These are phyloP conservation scores for Edaphochlamys debaryana DNA, from an alignment of 139 green algal species.

Conservation along the genomic window DNA sequence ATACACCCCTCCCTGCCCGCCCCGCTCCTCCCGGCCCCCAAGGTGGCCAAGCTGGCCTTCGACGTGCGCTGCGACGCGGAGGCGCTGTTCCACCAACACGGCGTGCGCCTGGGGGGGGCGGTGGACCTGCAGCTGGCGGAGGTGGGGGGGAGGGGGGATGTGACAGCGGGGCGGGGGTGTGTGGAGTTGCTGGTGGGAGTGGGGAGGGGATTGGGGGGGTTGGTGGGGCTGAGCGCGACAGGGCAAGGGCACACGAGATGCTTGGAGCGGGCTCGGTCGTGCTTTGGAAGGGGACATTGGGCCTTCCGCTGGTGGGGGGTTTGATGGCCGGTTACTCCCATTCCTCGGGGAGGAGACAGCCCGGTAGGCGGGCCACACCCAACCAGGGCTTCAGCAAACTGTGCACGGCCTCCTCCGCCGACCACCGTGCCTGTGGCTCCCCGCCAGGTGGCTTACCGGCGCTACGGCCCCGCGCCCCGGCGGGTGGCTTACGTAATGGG, in stretches of 20 bases:
- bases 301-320: no score
- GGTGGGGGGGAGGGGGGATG: neutral
- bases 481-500: slow-evolving; percentile 23
- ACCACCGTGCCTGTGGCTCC: no score
- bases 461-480: slow-evolving; percentile 13
- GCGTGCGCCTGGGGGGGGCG: slow-evolving; percentile 3
- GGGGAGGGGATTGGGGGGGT: neutral
- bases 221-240: neutral
- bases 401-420: no score
- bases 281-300: no score
- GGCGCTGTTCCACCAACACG: slow-evolving; percentile 35
- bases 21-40: no score
- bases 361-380: no score
- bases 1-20: no score
- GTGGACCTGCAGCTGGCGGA: slow-evolving; percentile 35
- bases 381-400: no score
- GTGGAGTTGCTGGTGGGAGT: neutral
- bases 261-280: no score
- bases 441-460: slow-evolving; percentile 24
- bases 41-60: slow-evolving; percentile 24
- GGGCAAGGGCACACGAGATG: neutral
- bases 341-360: no score
- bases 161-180: no score
- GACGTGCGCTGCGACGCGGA: slow-evolving; percentile 24
- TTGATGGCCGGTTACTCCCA: no score